A percentile compares a stretch with the other conserved stretches of the same genome.
Conservation (phyloP, 1,284 basidiomycete genomes). For the Gastroboletus turbinatus region DNA sequence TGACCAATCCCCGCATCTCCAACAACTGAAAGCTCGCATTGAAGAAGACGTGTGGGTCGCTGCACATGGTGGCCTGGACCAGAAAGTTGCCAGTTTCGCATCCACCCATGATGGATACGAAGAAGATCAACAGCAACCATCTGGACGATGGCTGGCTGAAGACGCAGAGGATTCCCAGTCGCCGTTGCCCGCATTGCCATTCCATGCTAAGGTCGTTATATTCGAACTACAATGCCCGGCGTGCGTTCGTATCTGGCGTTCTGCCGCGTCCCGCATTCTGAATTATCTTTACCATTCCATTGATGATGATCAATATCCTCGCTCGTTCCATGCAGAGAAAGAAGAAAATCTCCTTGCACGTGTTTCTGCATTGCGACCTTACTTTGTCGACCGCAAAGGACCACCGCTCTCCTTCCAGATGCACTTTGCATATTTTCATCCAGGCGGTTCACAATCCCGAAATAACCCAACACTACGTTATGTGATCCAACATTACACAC, state of each 20-base stretch:
- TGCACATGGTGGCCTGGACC: background rate
- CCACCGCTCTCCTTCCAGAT: background rate
- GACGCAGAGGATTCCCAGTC: background rate
- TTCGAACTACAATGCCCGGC: conserved; percentile 9
- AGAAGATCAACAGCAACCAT: background rate
- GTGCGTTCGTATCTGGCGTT: no score
- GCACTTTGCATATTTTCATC: background rate
- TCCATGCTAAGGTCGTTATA: background rate
- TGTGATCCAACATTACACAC: background rate
- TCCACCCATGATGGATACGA: background rate
- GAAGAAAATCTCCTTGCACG: background rate
- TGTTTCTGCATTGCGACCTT: background rate
- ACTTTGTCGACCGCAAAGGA: background rate
- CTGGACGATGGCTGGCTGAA: no score
- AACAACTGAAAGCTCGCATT: background rate
- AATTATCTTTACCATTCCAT: no score
- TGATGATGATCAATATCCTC: no score
- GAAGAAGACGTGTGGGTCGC: background rate
- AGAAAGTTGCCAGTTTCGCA: no score
- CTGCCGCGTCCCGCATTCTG: no score
- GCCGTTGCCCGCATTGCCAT: background rate
- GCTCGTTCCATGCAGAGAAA: background rate
- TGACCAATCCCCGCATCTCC: background rate
- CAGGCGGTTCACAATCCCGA: background rate
- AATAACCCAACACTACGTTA: background rate